Evolutionary conservation across 345 rosid species (phyloP).

Genomic region (Jatropha curcas): DNA sequence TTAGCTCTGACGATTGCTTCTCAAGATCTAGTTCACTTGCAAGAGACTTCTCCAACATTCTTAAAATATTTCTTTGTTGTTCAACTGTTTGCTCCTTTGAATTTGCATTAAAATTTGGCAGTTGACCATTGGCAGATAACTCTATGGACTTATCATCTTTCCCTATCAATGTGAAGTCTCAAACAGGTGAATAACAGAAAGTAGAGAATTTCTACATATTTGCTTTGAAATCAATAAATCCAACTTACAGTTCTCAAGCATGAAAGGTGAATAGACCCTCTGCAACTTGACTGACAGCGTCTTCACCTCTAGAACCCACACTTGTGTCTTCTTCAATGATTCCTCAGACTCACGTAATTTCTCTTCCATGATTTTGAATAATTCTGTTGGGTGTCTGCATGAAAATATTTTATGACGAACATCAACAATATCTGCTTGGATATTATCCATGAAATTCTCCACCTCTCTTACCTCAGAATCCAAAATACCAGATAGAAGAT

Average conservation of each 20-base stretch:
- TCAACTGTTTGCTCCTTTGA: conserved; percentile 48
- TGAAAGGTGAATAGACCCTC: conserved; percentile 52
- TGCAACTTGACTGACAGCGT: conserved; percentile 63
- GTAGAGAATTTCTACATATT: background rate
- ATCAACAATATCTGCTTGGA: conserved; percentile 65
- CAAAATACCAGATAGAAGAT: conserved; percentile 66
- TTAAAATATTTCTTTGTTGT: conserved; percentile 55
- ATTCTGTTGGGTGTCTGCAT: conserved; percentile 47
- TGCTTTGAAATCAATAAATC: conserved; percentile 1
- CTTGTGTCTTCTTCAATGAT: conserved; percentile 59
- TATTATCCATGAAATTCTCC: conserved; percentile 58
- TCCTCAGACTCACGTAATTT: conserved; percentile 59
- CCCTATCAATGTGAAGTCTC: conserved; percentile 47
- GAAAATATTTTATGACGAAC: conserved; percentile 61
- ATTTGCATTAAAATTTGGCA: conserved; percentile 34
- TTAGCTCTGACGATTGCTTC: conserved; percentile 58
- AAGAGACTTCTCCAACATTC: conserved; percentile 81
- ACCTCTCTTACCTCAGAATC: conserved; percentile 81
- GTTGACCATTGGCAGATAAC: conserved; percentile 40
- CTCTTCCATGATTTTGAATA: conserved; percentile 42
- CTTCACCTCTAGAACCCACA: conserved; percentile 63
- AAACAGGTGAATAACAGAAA: conserved; percentile 16
- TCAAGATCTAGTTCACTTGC: conserved; percentile 75
- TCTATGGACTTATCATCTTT: conserved; percentile 38
- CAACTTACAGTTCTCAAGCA: conserved; percentile 59